A percentile compares a stretch with the other conserved stretches of the same genome.
These are phyloP conservation scores for Yamadazyma nakazawae DNA, from an alignment of 805 yeast species.

Conservation along the genomic window DNA sequence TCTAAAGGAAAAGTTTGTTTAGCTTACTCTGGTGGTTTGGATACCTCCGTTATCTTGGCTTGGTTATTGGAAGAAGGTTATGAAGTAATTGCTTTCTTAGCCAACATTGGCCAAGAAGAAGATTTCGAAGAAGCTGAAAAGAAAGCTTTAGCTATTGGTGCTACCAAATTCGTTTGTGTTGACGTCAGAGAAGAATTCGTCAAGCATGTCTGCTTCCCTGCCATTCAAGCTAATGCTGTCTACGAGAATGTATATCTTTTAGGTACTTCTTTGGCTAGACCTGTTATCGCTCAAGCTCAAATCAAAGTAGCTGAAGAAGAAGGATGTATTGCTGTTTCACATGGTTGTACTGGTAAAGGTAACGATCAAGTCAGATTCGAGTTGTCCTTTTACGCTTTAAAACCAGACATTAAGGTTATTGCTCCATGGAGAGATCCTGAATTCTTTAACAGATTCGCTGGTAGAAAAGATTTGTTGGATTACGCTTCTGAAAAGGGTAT, in stretches of 20 bases:
- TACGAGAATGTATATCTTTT: slow-evolving; percentile 95
- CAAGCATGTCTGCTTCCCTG: slow-evolving; percentile 92
- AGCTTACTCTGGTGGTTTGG: slow-evolving; percentile 99
- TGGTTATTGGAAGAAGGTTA: slow-evolving; percentile 98
- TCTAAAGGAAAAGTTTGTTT: slow-evolving; percentile 98
- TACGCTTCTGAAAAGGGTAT: slow-evolving; percentile 91
- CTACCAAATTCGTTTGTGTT: slow-evolving; percentile 88
- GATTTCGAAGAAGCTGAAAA: slow-evolving; percentile 96
- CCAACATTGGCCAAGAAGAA: slow-evolving; percentile 99
- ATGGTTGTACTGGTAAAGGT: slow-evolving; percentile 99
- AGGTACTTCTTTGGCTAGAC: slow-evolving; percentile 98
- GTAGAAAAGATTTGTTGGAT: slow-evolving; percentile 92
- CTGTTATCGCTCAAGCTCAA: slow-evolving; percentile 98
- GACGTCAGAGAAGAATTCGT: slow-evolving; percentile 96
- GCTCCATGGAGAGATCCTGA: slow-evolving; percentile 99
- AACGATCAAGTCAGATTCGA: slow-evolving; percentile 99
- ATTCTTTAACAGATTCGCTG: slow-evolving; percentile 93
- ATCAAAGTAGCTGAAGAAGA: slow-evolving; percentile 94
- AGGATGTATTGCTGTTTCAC: slow-evolving; percentile 98
- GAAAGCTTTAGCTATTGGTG: slow-evolving; percentile 96
- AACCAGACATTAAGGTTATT: slow-evolving; percentile 94
- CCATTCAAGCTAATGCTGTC: slow-evolving; percentile 95
- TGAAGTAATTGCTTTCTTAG: slow-evolving; percentile 97
- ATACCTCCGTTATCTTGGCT: slow-evolving; percentile 95
- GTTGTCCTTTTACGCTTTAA: slow-evolving; percentile 92